A percentile compares a stretch with the other conserved stretches of the same genome.
phyloP scores from a whole-genome alignment of 129 eudicot species.

The Gnaphalium uliginosum region DNA sequence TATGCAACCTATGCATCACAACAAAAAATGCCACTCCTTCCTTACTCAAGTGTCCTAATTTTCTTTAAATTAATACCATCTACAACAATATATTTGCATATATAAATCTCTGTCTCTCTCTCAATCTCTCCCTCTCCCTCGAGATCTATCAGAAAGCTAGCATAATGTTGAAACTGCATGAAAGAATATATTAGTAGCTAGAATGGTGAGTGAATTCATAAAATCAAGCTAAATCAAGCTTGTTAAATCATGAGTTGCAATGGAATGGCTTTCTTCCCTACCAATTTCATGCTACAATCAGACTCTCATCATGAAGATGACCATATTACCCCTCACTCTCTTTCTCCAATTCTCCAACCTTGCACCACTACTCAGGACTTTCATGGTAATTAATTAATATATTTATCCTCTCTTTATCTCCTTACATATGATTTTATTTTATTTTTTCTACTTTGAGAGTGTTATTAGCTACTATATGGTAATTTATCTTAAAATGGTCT shows the following conservation, averaged over 20 bases:
- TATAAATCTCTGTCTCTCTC: conserved; percentile 13
- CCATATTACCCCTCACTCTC: conserved; percentile 53
- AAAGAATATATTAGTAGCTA: neutral
- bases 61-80: conserved; percentile 20
- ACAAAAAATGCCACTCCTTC: conserved; percentile 7
- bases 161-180: conserved; percentile 18
- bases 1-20: conserved; percentile 16
- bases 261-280: conserved; percentile 73
- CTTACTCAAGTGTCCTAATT: neutral
- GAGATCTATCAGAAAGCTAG: conserved; percentile 22
- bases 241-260: conserved; percentile 52
- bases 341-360: conserved; percentile 53
- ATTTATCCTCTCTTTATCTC: neutral
- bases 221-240: conserved; percentile 14
- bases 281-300: conserved; percentile 76
- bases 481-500: neutral
- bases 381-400: conserved; percentile 43
- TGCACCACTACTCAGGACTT: conserved; percentile 66
- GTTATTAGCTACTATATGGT: neutral
- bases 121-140: conserved; percentile 8
- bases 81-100: conserved; percentile 2
- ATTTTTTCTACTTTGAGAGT: neutral
- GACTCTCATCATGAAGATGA: conserved; percentile 51
- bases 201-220: conserved; percentile 23
- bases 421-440: neutral